phyloP scores from a whole-genome alignment of 305 asterid genomes.

The Caryopteris hybrid region DNA sequence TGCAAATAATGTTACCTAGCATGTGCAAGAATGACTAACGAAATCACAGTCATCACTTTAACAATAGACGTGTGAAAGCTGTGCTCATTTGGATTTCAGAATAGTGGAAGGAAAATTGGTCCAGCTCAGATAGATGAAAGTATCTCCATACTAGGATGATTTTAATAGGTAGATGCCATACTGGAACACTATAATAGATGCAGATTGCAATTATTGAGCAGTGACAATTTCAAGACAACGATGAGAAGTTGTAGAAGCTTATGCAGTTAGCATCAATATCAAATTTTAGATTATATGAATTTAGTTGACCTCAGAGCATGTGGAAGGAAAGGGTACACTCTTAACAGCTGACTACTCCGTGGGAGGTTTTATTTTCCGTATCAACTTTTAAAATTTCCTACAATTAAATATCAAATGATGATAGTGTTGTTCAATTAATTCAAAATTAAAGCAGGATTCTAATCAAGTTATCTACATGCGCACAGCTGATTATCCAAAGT shows the following conservation, averaged over 20 bases:
- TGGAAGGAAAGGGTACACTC: background rate
- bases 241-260: background rate
- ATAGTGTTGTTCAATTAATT: background rate
- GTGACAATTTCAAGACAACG: background rate
- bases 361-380: background rate
- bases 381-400: background rate
- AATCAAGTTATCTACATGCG: background rate
- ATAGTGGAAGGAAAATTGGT: background rate
- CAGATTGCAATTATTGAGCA: slow-evolving; percentile 1
- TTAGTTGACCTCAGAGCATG: background rate
- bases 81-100: background rate
- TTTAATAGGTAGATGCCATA: too few relatives aligned
- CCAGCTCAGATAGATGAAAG: background rate
- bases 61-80: background rate
- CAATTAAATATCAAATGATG: background rate
- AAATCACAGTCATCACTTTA: slow-evolving; percentile 4
- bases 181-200: background rate
- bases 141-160: background rate
- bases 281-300: background rate
- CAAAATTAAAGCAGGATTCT: background rate
- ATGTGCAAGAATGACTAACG: background rate
- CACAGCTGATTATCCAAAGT: background rate
- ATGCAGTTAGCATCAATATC: background rate
- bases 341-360: background rate
- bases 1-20: background rate